Evolutionary conservation across 192 early-diverging fungal species (phyloP).

Genomic region (Rhizoclosmatium sp.): DNA sequence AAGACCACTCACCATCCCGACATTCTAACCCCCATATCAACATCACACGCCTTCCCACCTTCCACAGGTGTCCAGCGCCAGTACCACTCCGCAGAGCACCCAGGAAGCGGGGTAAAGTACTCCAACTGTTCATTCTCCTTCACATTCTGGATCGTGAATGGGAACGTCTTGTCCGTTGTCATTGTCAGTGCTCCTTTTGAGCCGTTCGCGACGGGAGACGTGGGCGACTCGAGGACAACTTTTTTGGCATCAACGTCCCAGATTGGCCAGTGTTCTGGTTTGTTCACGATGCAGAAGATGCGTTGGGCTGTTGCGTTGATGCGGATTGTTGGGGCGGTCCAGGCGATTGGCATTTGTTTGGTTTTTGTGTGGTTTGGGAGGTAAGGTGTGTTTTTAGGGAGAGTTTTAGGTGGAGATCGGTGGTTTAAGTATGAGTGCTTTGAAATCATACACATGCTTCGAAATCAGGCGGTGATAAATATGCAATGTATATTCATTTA

Average conservation of each 20-base stretch:
- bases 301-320: slow-evolving; percentile 26
- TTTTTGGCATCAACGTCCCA: slow-evolving; percentile 35
- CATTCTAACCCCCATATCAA: slow-evolving; percentile 33
- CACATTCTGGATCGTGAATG: slow-evolving; percentile 26
- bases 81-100: slow-evolving; percentile 34
- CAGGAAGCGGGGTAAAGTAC: slow-evolving; percentile 34
- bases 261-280: slow-evolving; percentile 31
- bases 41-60: not conserved
- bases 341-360: not conserved
- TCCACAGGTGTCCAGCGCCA: slow-evolving; percentile 23
- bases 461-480: no score
- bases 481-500: no score
- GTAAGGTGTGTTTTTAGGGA: no score
- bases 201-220: not conserved
- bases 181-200: slow-evolving; percentile 30
- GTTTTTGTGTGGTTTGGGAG: not conserved
- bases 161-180: slow-evolving; percentile 28
- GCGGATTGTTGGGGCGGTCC: slow-evolving; percentile 11
- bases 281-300: slow-evolving; percentile 27
- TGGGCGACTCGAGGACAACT: not conserved
- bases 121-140: slow-evolving; percentile 14
- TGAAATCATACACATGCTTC: no score
- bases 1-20: slow-evolving; percentile 25
- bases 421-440: no score
- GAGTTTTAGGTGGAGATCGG: not conserved